phyloP scores from a whole-genome alignment of 2,329 filamentous ascomycete genomes.

The Ceratocystis papillata region DNA sequence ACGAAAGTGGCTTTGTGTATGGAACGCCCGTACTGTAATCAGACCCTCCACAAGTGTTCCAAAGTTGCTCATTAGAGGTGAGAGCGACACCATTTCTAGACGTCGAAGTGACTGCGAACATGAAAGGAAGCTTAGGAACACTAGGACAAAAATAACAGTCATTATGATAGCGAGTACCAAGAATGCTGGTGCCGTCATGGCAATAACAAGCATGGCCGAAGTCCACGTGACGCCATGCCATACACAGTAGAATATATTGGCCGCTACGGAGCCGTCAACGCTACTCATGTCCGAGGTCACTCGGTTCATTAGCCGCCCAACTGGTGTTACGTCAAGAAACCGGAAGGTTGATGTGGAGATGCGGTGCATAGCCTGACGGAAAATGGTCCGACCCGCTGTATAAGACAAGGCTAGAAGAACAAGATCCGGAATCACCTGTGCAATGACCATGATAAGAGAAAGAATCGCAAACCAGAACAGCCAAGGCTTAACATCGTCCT shows the following conservation, averaged over 20 bases:
- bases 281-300: slow-evolving; percentile 84
- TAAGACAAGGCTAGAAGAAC: slow-evolving; percentile 70
- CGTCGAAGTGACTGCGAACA: slow-evolving; percentile 73
- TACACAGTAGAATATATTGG: slow-evolving; percentile 59
- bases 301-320: slow-evolving; percentile 83
- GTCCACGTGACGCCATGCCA: slow-evolving; percentile 61
- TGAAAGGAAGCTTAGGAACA: slow-evolving; percentile 69
- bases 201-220: slow-evolving; percentile 65
- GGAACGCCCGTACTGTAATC: slow-evolving; percentile 76
- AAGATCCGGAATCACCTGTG: slow-evolving; percentile 51
- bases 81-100: slow-evolving; percentile 81
- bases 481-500: slow-evolving; percentile 61
- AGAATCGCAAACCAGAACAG: slow-evolving; percentile 58
- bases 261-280: slow-evolving; percentile 74
- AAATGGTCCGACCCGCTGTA: slow-evolving; percentile 63
- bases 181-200: slow-evolving; percentile 65
- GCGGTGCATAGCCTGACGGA: slow-evolving; percentile 57
- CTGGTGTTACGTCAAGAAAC: slow-evolving; percentile 82
- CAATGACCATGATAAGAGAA: slow-evolving; percentile 48
- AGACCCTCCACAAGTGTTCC: slow-evolving; percentile 76
- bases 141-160: slow-evolving; percentile 56
- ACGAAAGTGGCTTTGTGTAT: slow-evolving; percentile 68
- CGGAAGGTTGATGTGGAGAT: slow-evolving; percentile 75
- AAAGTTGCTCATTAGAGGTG: slow-evolving; percentile 84
- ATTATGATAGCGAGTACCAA: slow-evolving; percentile 60